A percentile compares a stretch with the other conserved stretches of the same genome.
phyloP scores from a whole-genome alignment of 768 basidiomycete genomes.

The Naematelia encephala region DNA sequence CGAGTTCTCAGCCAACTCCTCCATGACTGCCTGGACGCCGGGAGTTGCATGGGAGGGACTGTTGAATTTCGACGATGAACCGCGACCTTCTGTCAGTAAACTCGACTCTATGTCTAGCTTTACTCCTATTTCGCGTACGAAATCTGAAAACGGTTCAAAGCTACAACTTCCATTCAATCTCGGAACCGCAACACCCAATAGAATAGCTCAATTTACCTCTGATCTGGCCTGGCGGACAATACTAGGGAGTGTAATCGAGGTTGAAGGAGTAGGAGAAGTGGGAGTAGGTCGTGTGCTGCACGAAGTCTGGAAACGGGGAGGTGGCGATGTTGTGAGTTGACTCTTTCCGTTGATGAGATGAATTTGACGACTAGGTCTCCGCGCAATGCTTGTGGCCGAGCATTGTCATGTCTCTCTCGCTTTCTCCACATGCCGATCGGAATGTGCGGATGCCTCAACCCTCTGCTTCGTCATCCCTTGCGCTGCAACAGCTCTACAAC shows the following conservation, averaged over 20 bases:
- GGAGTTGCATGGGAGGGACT: conserved; percentile 31
- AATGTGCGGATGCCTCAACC: conserved; percentile 22
- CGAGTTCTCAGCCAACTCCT: conserved; percentile 9
- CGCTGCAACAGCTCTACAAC: conserved; percentile 41
- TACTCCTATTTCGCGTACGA: neutral
- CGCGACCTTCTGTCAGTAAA: neutral
- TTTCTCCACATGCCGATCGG: conserved; percentile 6
- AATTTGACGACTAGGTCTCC: conserved; percentile 18
- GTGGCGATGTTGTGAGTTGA: conserved; percentile 37
- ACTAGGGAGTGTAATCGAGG: conserved; percentile 37
- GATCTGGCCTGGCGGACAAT: conserved; percentile 42
- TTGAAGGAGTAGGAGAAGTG: conserved; percentile 37
- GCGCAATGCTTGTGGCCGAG: conserved; percentile 32
- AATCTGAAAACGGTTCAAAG: neutral
- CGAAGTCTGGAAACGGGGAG: conserved; percentile 41
- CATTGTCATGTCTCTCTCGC: conserved; percentile 21
- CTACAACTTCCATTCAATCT: neutral
- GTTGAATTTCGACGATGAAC: conserved; percentile 24
- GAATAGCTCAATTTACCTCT: conserved; percentile 21
- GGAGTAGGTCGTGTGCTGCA: conserved; percentile 31
- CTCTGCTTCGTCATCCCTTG: conserved; percentile 27
- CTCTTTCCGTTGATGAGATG: neutral
- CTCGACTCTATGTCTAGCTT: neutral
- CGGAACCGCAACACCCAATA: neutral
- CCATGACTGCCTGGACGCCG: conserved; percentile 13